Base-by-base conservation (phyloP, 176 grass and related monocot species). In the Musa schizocarpa region DNA sequence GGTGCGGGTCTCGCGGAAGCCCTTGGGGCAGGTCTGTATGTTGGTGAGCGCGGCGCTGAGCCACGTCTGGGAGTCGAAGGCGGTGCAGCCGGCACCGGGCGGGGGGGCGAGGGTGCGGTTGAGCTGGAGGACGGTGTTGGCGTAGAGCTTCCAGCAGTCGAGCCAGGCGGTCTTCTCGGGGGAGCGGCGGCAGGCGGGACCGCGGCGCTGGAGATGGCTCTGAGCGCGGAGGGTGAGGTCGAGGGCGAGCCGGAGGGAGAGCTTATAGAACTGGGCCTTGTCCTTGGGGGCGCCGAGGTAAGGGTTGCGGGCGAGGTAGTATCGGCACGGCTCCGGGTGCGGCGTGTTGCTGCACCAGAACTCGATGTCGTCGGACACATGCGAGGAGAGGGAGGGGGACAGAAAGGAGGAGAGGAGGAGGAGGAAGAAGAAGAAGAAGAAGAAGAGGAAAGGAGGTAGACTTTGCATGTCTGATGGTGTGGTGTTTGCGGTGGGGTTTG, bases 61-160 rank as follows among this genome's bases (percentile, higher is more conserved):
- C 81, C 81, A 83, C 55, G 75, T 78, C 21, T 9, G 20, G 9
- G 9, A 20, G 22, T 65, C 63, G 34, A 43, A 43, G 34, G 34
- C 52, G 72, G 43, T 5, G 19, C 49, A 3, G 17, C 3, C 34
- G 34, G 34, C 4, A 4, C 34, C 34, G 34, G 49, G 10, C 6
- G 74, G 2, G 65, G 34, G 1, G 67, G 53, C 13, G 20, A 87
- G 68, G 23, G 80, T 87, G 63, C 85, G 80, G 76, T 87, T 83
- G 72, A 87, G 71, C 74, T 83, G 80, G 63, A 87, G 48, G 25
- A 51, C 64, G 74, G 80, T 71, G 78, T 82, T 76, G 65, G 23
- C 16, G 54, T 80, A 87, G 71, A 87, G 85, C 54, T 80, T 79
- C 85, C 80, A 87, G 67, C 85, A 87, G 71, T 87, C 85, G 11